Evolutionary conservation across 805 yeast genomes (phyloP), one percentile per base, ranked within the genome.

Genomic region (Yarrowia divulgata): DNA sequence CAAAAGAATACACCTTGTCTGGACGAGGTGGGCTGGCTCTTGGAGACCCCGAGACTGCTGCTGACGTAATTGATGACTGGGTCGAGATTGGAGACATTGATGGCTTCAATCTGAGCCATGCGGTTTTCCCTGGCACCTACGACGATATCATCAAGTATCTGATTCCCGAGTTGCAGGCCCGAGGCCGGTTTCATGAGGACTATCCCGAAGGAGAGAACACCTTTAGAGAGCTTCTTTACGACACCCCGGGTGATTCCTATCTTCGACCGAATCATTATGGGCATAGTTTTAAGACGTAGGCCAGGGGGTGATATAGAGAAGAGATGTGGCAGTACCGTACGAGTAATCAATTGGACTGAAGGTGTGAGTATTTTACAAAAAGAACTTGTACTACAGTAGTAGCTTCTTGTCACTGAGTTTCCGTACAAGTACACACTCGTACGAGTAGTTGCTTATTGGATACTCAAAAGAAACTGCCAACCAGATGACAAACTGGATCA

Each of bases 21-120:
- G 63, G 63, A 57, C n/a, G 63, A 57, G 63, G 63, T 8, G 63
- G 63, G 1, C 63, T 57, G 3, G 63, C 63, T 18, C 48, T 57
- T 5, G 63, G 63, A 40, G 63, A 57, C 32, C 46, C 63, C 2
- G 66, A 70, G 16, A 77, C 78, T 62, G 81, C 82, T 29, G 84
- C 82, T 9, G 82, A 82, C 69, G 78, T 77, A 69, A 74, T 82
- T 19, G 81, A 81, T 63, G 70, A 73, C 55, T 82, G 82, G 80
- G 80, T 79, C 6, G 78, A 78, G 16, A 73, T 77, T 37, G 75
- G 80, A 23, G 82, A 77, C 58, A 76, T 82, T 29, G 85, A 82
- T 71, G 84, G 84, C 1, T 81, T 82, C 71, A 82, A 82, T 69
- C 72, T 82, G 49, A 77, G 80, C 1, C 79, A 79, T 70, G 78